These are phyloP conservation scores for Agaricus sinodeliciosus DNA, from an alignment of 768 basidiomycete genomes.

Conservation along the genomic window DNA sequence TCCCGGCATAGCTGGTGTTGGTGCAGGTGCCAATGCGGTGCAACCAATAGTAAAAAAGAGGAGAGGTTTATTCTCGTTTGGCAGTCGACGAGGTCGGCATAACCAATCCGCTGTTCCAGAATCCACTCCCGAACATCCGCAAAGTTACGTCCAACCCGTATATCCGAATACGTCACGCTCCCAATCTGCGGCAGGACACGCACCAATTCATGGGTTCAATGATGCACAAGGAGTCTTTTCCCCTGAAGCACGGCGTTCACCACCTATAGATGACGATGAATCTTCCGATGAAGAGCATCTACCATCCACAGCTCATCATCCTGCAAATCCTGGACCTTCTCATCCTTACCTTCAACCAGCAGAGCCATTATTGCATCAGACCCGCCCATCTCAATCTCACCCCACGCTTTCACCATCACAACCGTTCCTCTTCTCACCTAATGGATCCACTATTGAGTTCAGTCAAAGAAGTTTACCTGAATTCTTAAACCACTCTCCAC, in stretches of 20 bases:
- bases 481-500: constrained; percentile 63
- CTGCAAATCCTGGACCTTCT: background rate
- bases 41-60: constrained; percentile 1
- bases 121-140: background rate
- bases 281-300: background rate
- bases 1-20: constrained; percentile 10
- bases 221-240: background rate
- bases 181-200: background rate
- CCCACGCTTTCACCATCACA: background rate
- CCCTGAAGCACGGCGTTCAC: constrained; percentile 7
- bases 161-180: background rate
- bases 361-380: constrained; percentile 7
- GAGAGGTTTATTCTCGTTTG: constrained; percentile 3
- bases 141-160: constrained; percentile 6
- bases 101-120: background rate
- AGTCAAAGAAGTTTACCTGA: constrained; percentile 30
- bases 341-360: constrained; percentile 2
- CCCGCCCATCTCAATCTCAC: background rate
- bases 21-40: constrained; percentile 3
- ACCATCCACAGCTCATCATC: background rate
- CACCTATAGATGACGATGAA: constrained; percentile 11
- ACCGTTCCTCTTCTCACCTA: background rate
- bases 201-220: background rate
- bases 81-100: background rate
- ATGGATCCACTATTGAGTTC: constrained; percentile 27